These are phyloP conservation scores for Pythium aquatile DNA, from an alignment of 352 stramenopile species.

Conservation along the genomic window DNA sequence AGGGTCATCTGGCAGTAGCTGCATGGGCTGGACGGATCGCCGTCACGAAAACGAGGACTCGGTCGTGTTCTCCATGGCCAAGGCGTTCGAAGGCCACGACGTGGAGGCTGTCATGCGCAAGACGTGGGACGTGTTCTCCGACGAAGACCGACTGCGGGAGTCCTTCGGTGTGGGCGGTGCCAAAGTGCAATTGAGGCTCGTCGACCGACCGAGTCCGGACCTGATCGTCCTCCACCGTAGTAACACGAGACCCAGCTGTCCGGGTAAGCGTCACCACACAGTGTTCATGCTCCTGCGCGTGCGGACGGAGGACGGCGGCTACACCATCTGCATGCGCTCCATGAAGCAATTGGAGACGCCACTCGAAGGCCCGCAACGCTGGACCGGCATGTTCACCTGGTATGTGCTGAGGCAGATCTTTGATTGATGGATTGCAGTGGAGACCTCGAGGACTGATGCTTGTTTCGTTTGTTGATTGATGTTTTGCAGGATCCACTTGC, in stretches of 20 bases:
- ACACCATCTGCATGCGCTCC: conserved; percentile 61
- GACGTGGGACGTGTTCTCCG: conserved; percentile 55
- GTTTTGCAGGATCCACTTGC: conserved; percentile 22
- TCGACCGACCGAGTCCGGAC: conserved; percentile 51
- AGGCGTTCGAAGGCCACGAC: background rate
- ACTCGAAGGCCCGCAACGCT: conserved; percentile 10
- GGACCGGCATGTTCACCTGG: conserved; percentile 27
- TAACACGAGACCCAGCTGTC: conserved; percentile 46
- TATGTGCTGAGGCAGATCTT: background rate
- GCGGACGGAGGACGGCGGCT: conserved; percentile 45
- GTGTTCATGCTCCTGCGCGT: conserved; percentile 62
- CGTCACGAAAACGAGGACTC: conserved; percentile 22
- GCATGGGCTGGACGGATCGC: conserved; percentile 10
- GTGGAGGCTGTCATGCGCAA: conserved; percentile 40
- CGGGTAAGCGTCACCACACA: conserved; percentile 46
- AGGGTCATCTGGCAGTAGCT: background rate
- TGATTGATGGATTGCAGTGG: conserved; percentile 26
- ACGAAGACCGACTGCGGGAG: conserved; percentile 9
- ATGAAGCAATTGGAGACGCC: conserved; percentile 14
- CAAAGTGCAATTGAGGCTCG: conserved; percentile 29
- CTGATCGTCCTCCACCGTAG: conserved; percentile 39
- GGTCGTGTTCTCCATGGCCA: background rate
- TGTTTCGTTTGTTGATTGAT: conserved; percentile 15
- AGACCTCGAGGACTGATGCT: background rate
- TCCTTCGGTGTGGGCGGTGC: conserved; percentile 15